phyloP scores from a whole-genome alignment of 371 early-diverging fungal genomes.

The Entomophthora muscae region DNA sequence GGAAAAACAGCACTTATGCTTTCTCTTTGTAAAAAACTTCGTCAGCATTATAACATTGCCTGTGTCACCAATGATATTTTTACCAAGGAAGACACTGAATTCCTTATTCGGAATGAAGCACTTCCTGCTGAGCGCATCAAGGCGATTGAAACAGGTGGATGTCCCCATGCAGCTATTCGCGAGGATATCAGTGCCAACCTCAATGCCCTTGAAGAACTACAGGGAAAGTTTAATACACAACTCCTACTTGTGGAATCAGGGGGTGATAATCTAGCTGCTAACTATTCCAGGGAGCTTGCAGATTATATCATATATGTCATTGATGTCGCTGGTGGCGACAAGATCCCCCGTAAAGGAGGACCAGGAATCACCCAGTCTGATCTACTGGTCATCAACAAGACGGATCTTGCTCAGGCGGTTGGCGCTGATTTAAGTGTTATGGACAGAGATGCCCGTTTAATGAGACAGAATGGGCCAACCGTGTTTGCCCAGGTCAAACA shows the following conservation, averaged over 20 bases:
- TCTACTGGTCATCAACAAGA: slow-evolving; percentile 84
- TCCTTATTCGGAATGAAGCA: slow-evolving; percentile 70
- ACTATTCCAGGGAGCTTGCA: slow-evolving; percentile 69
- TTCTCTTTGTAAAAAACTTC: slow-evolving; percentile 64
- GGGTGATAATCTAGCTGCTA: slow-evolving; percentile 87
- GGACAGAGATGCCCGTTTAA: slow-evolving; percentile 75
- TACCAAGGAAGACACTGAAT: slow-evolving; percentile 84
- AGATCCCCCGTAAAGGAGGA: slow-evolving; percentile 74
- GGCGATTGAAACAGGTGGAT: slow-evolving; percentile 88
- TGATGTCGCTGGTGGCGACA: slow-evolving; percentile 91
- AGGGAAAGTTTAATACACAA: slow-evolving; percentile 62
- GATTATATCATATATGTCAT: slow-evolving; percentile 94
- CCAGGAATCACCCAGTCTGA: slow-evolving; percentile 92
- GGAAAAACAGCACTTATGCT: slow-evolving; percentile 92
- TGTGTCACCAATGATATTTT: slow-evolving; percentile 79
- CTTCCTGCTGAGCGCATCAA: slow-evolving; percentile 66
- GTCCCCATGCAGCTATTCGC: slow-evolving; percentile 87
- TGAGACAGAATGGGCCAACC: slow-evolving; percentile 68
- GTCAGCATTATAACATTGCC: slow-evolving; percentile 59
- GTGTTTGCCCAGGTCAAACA: slow-evolving; percentile 80
- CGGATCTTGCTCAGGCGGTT: slow-evolving; percentile 72
- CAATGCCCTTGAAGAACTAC: slow-evolving; percentile 73
- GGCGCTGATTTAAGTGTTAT: slow-evolving; percentile 82
- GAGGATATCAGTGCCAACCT: slow-evolving; percentile 91
- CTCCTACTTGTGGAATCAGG: slow-evolving; percentile 79